Evolutionary conservation across 805 yeast species (phyloP).

Genomic region (Tetrapisispora namnaoensis): DNA sequence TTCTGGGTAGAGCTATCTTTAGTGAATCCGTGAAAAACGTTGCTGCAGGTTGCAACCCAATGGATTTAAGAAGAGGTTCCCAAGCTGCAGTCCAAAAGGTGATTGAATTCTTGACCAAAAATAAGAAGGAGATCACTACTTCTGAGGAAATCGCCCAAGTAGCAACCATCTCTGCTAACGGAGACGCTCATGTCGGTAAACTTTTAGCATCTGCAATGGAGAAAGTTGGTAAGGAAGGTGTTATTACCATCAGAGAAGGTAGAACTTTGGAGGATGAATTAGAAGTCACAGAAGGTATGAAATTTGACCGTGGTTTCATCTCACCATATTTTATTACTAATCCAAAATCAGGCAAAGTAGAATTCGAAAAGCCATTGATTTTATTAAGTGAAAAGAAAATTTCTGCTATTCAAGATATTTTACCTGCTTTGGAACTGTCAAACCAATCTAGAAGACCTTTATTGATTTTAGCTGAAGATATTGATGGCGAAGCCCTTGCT

Average conservation of each 20-base stretch:
- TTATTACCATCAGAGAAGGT: slow-evolving; percentile 94
- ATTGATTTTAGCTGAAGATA: slow-evolving; percentile 86
- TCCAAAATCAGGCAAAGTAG: slow-evolving; percentile 86
- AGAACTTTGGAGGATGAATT: slow-evolving; percentile 93
- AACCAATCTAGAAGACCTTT: slow-evolving; percentile 90
- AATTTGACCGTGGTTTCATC: slow-evolving; percentile 94
- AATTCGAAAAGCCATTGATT: slow-evolving; percentile 86
- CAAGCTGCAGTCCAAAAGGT: slow-evolving; percentile 95
- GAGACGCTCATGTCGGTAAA: slow-evolving; percentile 85
- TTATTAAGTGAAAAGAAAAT: slow-evolving; percentile 88
- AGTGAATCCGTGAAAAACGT: slow-evolving; percentile 93
- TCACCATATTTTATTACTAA: slow-evolving; percentile 95
- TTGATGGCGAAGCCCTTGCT: slow-evolving; percentile 97
- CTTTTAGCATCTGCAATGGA: slow-evolving; percentile 94
- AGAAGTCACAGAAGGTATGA: slow-evolving; percentile 97
- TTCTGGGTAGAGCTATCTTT: slow-evolving; percentile 89
- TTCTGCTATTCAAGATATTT: slow-evolving; percentile 77
- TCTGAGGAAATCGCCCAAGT: slow-evolving; percentile 95
- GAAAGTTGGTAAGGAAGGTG: slow-evolving; percentile 98
- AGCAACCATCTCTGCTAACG: slow-evolving; percentile 95
- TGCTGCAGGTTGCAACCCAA: slow-evolving; percentile 98
- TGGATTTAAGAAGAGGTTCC: slow-evolving; percentile 95
- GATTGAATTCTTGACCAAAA: slow-evolving; percentile 67
- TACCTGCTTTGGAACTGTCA: slow-evolving; percentile 88
- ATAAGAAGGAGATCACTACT: slow-evolving; percentile 90